These are phyloP conservation scores for Blastocystis sp. DNA, from an alignment of 352 stramenopile species.

Conservation along the genomic window DNA sequence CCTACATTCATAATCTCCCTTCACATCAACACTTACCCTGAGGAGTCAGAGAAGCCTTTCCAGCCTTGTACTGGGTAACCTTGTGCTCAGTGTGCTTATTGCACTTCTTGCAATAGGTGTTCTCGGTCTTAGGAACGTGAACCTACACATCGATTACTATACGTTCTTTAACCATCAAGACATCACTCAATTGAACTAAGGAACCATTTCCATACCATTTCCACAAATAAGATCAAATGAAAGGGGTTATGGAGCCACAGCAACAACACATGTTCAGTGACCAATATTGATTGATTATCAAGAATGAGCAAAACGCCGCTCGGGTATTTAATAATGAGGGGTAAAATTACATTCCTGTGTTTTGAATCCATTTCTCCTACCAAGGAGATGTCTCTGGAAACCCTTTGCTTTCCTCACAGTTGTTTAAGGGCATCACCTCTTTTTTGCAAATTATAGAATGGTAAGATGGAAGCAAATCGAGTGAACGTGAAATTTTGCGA, in stretches of 20 bases:
- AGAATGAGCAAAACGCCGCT: background rate
- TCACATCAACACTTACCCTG: constrained; percentile 70
- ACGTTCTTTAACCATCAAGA: background rate
- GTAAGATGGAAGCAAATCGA: background rate
- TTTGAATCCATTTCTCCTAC: background rate
- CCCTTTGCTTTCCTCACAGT: constrained; percentile 12
- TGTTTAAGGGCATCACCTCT: constrained; percentile 61
- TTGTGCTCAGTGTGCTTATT: constrained; percentile 97
- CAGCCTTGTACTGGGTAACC: constrained; percentile 99
- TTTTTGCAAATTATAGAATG: constrained; percentile 8
- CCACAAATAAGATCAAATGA: constrained; percentile 60
- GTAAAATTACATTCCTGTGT: background rate
- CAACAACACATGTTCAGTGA: constrained; percentile 18
- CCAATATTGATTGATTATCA: background rate
- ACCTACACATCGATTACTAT: constrained; percentile 71
- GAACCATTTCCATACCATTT: constrained; percentile 43
- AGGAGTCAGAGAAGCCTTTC: constrained; percentile 98
- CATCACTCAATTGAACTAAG: background rate
- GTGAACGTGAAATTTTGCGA: background rate
- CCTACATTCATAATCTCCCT: constrained; percentile 64
- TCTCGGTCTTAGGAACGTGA: constrained; percentile 98
- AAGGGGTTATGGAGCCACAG: constrained; percentile 46
- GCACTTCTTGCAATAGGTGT: constrained; percentile 98
- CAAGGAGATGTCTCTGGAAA: background rate
- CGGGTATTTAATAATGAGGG: constrained; percentile 3